Evolutionary conservation across 139 green algal species (phyloP).

Genomic region (Desmodesmus armatus): DNA sequence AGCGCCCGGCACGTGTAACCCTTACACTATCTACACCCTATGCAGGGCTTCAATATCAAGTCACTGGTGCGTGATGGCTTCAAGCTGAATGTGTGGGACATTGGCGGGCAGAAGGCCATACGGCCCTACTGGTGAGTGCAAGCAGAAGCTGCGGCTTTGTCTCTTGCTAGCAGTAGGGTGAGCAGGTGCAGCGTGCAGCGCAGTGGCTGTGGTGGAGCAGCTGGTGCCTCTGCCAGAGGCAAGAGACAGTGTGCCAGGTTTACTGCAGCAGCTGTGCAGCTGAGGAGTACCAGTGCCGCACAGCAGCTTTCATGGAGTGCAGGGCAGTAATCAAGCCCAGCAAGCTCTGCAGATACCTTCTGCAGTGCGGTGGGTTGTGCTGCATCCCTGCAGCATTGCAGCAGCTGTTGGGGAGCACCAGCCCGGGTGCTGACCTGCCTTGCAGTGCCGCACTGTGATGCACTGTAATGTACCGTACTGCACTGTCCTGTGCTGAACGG

Average conservation of each 20-base stretch:
- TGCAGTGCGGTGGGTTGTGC: too few relatives aligned
- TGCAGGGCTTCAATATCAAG: slow-evolving; percentile 92
- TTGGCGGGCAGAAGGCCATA: slow-evolving; percentile 87
- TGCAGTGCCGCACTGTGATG: background rate
- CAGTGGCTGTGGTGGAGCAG: background rate
- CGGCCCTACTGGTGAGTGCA: slow-evolving; percentile 79
- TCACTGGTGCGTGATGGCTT: slow-evolving; percentile 81
- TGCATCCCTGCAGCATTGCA: background rate
- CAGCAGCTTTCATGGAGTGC: too few relatives aligned
- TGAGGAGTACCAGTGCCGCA: too few relatives aligned
- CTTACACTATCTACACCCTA: too few relatives aligned
- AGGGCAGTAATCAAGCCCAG: too few relatives aligned
- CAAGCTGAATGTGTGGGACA: slow-evolving; percentile 92
- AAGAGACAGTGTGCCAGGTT: too few relatives aligned
- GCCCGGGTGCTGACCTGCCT: background rate
- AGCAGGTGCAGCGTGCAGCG: background rate
- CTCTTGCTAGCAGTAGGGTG: too few relatives aligned
- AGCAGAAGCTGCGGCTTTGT: background rate
- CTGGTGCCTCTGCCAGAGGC: too few relatives aligned
- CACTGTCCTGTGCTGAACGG: too few relatives aligned
- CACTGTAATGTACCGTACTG: background rate
- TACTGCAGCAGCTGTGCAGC: background rate
- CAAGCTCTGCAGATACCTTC: too few relatives aligned
- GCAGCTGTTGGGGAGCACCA: background rate
- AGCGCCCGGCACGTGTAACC: too few relatives aligned